Evolutionary conservation across 495 filamentous ascomycete genomes (phyloP), one percentile per base, ranked within the genome.

Genomic region (Aspergillus nidulans): DNA sequence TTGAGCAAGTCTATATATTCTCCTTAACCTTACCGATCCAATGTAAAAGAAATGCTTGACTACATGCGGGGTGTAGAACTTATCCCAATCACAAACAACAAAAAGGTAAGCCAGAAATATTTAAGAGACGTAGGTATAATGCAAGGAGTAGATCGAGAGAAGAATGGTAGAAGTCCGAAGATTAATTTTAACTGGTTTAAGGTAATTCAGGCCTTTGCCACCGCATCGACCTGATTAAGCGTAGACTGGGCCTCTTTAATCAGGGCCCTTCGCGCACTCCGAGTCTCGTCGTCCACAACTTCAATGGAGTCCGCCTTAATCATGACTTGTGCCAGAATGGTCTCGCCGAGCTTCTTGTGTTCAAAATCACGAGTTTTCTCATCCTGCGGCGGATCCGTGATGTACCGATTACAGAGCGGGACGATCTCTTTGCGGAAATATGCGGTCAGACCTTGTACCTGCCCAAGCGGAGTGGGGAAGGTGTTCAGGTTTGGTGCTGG

Each of bases 241-340:
- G 81, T 65, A 15, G 67, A 77, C 66, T 95, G 90, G 5, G 86
- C 84, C 63, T 91, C 83, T 56, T 74, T 83, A 40, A 97, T 88
- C 23, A 96, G 71, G 6, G 85, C 87, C 66, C 86, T 88, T 62
- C 92, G 79, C 61, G 77, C 80, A 41, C 72, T 75, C 41, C 92
- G 79, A 34, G 82, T 80, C 18, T 69, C 75, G 59, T 92, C 80
- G 6, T 81, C 84, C 18, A 85, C 81, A 3, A 83, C 86, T 52
- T 92, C 89, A 23, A 96, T 85, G 13, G 78, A 85, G 73, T 97
- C 92, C 23, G 92, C 76, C 71, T 95, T 96, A 61, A 98, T 60
- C 53, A 96, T 58, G 6, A 92, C 79, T 65, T 96, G 89, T 47
- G 83, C 79, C 76, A 97, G 72, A 50, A 96, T 86, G 4, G 84